These are phyloP conservation scores for Rhizoclosmatium globosum DNA, from an alignment of 192 early-diverging fungal species.

Conservation along the genomic window DNA sequence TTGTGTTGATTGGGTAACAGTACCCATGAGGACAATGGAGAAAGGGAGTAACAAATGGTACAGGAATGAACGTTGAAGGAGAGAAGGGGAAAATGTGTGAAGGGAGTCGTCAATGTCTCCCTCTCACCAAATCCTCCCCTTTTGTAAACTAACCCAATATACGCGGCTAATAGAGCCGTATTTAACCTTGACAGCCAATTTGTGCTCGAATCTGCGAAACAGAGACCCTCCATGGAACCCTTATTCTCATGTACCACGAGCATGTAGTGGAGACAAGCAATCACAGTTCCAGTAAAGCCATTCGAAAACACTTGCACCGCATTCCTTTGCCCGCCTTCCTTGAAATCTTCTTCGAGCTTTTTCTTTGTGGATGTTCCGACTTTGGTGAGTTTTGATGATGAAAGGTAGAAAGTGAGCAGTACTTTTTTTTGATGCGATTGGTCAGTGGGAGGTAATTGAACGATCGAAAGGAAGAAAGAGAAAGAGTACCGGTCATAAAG, in stretches of 20 bases:
- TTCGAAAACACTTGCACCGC: slow-evolving; percentile 70
- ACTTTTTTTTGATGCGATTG: slow-evolving; percentile 33
- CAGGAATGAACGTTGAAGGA: neutral
- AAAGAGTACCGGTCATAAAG: slow-evolving; percentile 56
- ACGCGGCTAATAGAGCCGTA: slow-evolving; percentile 58
- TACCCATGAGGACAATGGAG: too few relatives aligned
- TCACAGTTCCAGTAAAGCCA: slow-evolving; percentile 47
- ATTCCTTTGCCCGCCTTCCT: slow-evolving; percentile 56
- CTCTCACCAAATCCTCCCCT: neutral
- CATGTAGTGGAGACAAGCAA: slow-evolving; percentile 42
- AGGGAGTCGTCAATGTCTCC: neutral
- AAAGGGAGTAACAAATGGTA: neutral
- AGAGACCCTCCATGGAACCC: slow-evolving; percentile 20
- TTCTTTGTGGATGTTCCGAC: slow-evolving; percentile 25
- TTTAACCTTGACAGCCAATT: slow-evolving; percentile 40
- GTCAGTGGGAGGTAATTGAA: neutral
- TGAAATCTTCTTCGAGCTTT: slow-evolving; percentile 31
- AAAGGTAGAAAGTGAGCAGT: slow-evolving; percentile 78
- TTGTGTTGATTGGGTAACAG: neutral
- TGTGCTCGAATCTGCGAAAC: slow-evolving; percentile 16
- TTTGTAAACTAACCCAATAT: slow-evolving; percentile 51
- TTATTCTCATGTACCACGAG: slow-evolving; percentile 25
- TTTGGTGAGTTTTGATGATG: slow-evolving; percentile 67
- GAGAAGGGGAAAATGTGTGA: neutral
- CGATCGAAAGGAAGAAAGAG: neutral